Evolutionary conservation across 306 rosid genomes (phyloP), one percentile per base, ranked within the genome.

Genomic region (Cajanus cajan): DNA sequence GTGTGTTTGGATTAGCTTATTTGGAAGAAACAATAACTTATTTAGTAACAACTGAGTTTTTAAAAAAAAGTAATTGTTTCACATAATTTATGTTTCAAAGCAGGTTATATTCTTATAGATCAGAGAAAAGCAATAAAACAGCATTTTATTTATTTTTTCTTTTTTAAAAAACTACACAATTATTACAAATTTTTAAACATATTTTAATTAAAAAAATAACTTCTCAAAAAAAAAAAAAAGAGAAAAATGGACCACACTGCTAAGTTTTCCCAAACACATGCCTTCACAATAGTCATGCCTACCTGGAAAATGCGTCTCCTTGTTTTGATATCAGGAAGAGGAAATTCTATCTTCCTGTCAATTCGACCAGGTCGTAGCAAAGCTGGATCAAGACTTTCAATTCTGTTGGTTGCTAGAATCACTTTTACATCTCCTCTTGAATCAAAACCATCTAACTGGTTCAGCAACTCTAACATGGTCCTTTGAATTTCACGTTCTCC

Each of bases 401-500:
- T 93, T 73, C 98, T 89, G 79, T 96, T 96, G 52, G 99, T 96
- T 61, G 99, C 98, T 41, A 93, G 90, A 83, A 96, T 93, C 77
- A 96, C 98, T 83, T 91, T 96, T 3, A 96, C 99, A 83, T 96
- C 98, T 85, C 98, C 99, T 83, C 97, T 93, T 9, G 98, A 93
- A 88, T 96, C 98, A 85, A 96, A 93, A 68, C 99, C 99, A 77
- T 96, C 99, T 54, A 96, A 81, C 81, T 93, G 98, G 83, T 93
- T 96, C 85, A 96, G 81, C 76, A 96, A 80, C 80, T 96, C 98
- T 84, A 91, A 86, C 98, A 96, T 91, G 43, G 97, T 96, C 84
- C 98, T 88, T 57, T 96, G 98, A 59, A 93, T 96, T 86, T 96
- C 99, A 33, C 99, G 96, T 68, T 95, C 99, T 80, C 99, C 99